Conservation (phyloP, 352 stramenopile species). For the Pythium scleroteichum region DNA sequence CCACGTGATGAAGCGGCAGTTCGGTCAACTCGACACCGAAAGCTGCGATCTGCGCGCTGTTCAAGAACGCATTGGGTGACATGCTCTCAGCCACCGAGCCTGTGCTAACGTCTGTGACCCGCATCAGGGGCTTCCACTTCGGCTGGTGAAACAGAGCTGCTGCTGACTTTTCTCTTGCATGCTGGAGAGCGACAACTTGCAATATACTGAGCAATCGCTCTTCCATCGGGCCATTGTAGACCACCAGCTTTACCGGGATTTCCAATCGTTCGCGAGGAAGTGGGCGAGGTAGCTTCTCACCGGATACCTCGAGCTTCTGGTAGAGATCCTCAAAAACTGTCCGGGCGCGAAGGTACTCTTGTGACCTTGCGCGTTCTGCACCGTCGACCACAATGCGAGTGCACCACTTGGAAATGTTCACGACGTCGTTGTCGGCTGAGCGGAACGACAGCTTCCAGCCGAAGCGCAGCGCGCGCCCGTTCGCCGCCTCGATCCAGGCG, state of each 20-base stretch:
- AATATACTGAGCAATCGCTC: constrained; percentile 4
- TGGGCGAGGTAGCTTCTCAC: neutral
- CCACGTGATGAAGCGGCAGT: neutral
- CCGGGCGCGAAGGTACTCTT: constrained; percentile 11
- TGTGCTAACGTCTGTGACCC: constrained; percentile 1
- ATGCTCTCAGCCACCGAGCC: neutral
- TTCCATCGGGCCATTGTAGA: constrained; percentile 4
- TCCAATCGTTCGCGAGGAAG: constrained; percentile 1
- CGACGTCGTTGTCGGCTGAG: neutral
- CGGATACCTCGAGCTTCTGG: neutral
- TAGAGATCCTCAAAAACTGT: constrained; percentile 4
- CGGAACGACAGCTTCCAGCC: constrained; percentile 11
- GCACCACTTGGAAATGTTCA: constrained; percentile 15
- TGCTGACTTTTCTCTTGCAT: neutral
- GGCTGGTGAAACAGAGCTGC: neutral
- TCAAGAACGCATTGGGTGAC: constrained; percentile 10
- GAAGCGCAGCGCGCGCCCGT: constrained; percentile 5
- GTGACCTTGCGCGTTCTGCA: neutral
- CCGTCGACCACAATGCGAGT: constrained; percentile 9
- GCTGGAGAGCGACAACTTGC: constrained; percentile 5
- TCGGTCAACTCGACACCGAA: constrained; percentile 1
- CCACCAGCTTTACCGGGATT: constrained; percentile 1
- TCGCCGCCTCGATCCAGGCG: constrained; percentile 14
- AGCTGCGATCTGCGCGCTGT: neutral
- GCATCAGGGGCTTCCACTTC: constrained; percentile 10